A percentile compares a stretch with the other conserved stretches of the same genome.
phyloP scores from a whole-genome alignment of 352 stramenopile genomes.

The Phytophthora tentaculata region DNA sequence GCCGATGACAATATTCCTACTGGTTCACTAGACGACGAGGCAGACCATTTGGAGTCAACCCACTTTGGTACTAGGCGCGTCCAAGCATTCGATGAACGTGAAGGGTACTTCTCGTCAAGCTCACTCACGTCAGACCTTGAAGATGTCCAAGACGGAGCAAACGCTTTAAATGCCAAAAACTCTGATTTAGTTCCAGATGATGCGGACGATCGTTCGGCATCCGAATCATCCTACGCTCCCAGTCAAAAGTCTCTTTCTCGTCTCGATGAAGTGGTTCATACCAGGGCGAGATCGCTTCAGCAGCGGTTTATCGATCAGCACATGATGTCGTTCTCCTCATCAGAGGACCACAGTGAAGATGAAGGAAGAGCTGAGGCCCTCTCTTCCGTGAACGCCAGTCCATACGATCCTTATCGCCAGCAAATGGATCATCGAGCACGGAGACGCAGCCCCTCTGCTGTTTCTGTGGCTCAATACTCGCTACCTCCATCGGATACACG shows the following conservation, averaged over 20 bases:
- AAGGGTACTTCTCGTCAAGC: conserved; percentile 3
- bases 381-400: conserved; percentile 15
- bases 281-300: conserved; percentile 13
- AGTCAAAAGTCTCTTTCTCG: conserved; percentile 32
- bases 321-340: conserved; percentile 35
- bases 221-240: conserved; percentile 23
- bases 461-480: conserved; percentile 58
- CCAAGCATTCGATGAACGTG: conserved; percentile 6
- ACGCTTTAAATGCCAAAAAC: background rate
- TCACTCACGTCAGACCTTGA: conserved; percentile 1
- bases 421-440: conserved; percentile 37
- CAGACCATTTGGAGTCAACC: background rate
- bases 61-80: background rate
- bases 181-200: conserved; percentile 1
- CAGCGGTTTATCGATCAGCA: conserved; percentile 35
- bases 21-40: background rate
- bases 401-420: conserved; percentile 26
- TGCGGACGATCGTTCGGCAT: conserved; percentile 20
- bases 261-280: conserved; percentile 27
- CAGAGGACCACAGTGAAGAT: conserved; percentile 19
- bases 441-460: conserved; percentile 35
- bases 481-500: conserved; percentile 64
- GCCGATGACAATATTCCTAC: background rate
- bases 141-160: background rate
- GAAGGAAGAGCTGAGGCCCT: conserved; percentile 8